Conservation (phyloP, 176 grass and related monocot genomes). For the Pontederia paniculata region DNA sequence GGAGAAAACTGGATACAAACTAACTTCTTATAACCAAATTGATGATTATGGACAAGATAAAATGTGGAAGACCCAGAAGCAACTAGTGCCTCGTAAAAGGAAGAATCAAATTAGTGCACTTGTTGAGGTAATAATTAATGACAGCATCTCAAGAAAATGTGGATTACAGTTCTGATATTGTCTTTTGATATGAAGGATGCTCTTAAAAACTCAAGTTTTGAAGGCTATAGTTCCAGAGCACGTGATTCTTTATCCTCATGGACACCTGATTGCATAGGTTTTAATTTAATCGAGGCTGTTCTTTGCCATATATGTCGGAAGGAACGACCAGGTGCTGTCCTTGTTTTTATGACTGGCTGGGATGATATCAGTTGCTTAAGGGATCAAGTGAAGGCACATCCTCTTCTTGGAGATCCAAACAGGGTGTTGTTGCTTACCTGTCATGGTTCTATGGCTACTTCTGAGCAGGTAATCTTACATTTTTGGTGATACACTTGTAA, state of each 20-base stretch:
- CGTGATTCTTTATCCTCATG: constrained; percentile 78
- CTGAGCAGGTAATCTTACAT: constrained; percentile 62
- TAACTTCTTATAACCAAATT: constrained; percentile 85
- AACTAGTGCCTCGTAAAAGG: constrained; percentile 72
- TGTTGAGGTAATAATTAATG: constrained; percentile 59
- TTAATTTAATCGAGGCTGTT: constrained; percentile 91
- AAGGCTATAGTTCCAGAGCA: constrained; percentile 64
- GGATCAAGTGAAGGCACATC: constrained; percentile 91
- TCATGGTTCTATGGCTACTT: constrained; percentile 95
- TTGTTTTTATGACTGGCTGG: constrained; percentile 99
- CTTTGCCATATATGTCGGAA: constrained; percentile 96
- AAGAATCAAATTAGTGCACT: constrained; percentile 91
- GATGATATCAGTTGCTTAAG: constrained; percentile 92
- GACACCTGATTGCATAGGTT: constrained; percentile 94
- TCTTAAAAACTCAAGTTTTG: constrained; percentile 64
- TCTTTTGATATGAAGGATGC: constrained; percentile 52
- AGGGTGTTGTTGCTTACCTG: constrained; percentile 83
- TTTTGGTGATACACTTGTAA: neutral
- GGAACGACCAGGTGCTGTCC: constrained; percentile 70
- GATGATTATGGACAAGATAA: constrained; percentile 99
- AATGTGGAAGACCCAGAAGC: constrained; percentile 94
- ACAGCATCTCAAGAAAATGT: constrained; percentile 2
- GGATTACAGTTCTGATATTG: constrained; percentile 18
- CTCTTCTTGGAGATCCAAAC: constrained; percentile 80
- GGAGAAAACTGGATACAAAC: constrained; percentile 85